A percentile compares a stretch with the other conserved stretches of the same genome.
These are phyloP conservation scores for Rutidosis leptorrhynchoides DNA, from an alignment of 129 eudicot genomes.

Conservation along the genomic window DNA sequence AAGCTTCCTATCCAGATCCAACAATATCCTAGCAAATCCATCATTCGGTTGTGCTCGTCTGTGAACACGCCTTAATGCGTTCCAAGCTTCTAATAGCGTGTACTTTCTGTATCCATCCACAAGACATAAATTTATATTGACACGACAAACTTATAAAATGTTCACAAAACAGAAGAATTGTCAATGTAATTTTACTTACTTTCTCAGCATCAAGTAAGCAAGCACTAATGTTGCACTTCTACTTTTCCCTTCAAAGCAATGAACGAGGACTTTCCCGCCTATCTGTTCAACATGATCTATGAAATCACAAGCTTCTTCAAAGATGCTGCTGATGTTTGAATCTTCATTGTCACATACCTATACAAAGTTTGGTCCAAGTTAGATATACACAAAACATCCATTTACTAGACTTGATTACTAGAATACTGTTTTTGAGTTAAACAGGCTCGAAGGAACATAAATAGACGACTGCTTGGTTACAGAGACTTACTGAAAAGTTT, in stretches of 20 bases:
- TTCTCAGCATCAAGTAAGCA: conserved; percentile 82
- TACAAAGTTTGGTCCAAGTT: too few relatives aligned
- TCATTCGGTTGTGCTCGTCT: conserved; percentile 97
- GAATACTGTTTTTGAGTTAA: too few relatives aligned
- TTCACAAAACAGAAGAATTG: too few relatives aligned
- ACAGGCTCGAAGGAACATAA: too few relatives aligned
- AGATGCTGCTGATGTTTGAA: conserved; percentile 65
- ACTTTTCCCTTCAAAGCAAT: conserved; percentile 98
- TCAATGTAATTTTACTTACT: conserved; percentile 46
- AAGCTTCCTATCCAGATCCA: conserved; percentile 68
- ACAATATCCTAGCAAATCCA: conserved; percentile 74
- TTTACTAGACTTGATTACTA: too few relatives aligned
- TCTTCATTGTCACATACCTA: conserved; percentile 86
- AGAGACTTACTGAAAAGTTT: conserved; percentile 82
- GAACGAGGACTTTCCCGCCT: conserved; percentile 93
- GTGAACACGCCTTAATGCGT: conserved; percentile 65
- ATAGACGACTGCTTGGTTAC: too few relatives aligned
- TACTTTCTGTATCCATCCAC: too few relatives aligned
- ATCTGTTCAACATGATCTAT: conserved; percentile 66
- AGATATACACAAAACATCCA: too few relatives aligned
- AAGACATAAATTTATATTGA: too few relatives aligned
- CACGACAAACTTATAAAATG: too few relatives aligned
- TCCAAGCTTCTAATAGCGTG: conserved; percentile 83
- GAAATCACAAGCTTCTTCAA: conserved; percentile 77
- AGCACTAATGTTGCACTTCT: conserved; percentile 93